Evolutionary conservation across 768 basidiomycete species (phyloP), one percentile per base, ranked within the genome.

Genomic region (Xerocomus brunneocitrinus): DNA sequence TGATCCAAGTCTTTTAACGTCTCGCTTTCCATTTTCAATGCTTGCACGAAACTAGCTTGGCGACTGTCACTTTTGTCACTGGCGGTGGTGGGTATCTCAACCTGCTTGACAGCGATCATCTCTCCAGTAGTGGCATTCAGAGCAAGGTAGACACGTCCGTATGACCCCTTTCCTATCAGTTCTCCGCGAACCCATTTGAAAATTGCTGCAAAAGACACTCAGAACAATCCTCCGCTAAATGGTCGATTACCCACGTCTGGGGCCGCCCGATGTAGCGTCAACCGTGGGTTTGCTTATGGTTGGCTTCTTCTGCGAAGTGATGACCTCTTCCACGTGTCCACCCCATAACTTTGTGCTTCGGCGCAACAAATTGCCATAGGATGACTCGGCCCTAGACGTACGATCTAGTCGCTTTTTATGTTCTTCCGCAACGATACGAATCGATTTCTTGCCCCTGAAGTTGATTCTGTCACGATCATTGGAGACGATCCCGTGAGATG

Each of bases 21-120:
- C 73, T 97, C 94, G 65, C 93, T 97, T 76, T 98, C 97, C 63
- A 90, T 78, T 70, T 95, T 93, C 57, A 98, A 73, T 1, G 95
- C 94, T 61, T 94, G 88, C 54, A 99, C 90, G 57, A 95, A 85
- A 28, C 82, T 82, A 50, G 81, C 75, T 62, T 95, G 94, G 31
- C 94, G 81, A 16, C 81, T 78, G 69, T 98, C 94, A 58, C 83
- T 88, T 70, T 88, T 90, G 72, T 99, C 97, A 63, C 89, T 92
- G 16, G 85, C 83, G 8, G 93, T 95, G 47, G 84, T 83, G 2
- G 97, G 95, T 53, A 95, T 81, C 68, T 98, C 97, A 44, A 99
- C 97, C 71, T 98, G 97, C 72, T 99, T 99, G 58, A 99, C 97
- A 16, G 97, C 97, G 63, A 98, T 94, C 91, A 98, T 95, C 72